Evolutionary conservation across 78 protist genomes (phyloP), one percentile per base, ranked within the genome.

Genomic region (Guillardia theta): DNA sequence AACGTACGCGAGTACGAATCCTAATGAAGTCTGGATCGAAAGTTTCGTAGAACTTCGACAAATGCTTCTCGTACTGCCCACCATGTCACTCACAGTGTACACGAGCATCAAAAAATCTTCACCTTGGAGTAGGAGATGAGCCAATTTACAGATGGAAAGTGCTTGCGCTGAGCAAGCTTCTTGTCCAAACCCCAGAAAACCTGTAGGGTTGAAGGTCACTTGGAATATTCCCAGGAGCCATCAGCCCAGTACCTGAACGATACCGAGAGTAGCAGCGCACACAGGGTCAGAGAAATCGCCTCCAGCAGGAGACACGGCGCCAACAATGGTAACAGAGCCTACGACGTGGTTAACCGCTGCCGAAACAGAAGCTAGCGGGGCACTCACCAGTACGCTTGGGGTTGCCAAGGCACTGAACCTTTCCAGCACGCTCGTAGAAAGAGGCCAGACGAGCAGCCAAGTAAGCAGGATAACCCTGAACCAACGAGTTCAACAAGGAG

Each of bases 251-350:
- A 78, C 90, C 96, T 99, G 99, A 36, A 99, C 99, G 53, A 99
- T 99, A 93, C 96, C 97, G 33, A 99, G 97, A 9, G 99, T 99
- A 92, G 99, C 97, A 5, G 99, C 47, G 45, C 99, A 98, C 15
- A 99, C 99, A 41, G 99, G 99, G 92, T 99, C 99, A 0, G 99
- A 95, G 95, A 99, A 99, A 95, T 99, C 99, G 93, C 99, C 99
- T 12, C 99, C 99, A 36, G 99, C 99, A 5, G 99, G 99, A 9
- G 99, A 98, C 58, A 99, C 99, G 92, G 99, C 99, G 9, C 99
- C 99, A 64, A 99, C 99, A 50, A 99, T 98, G 5, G 99, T 96
- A 83, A 99, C 99, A 22, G 99, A 96, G 88, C 99, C 99, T 37
- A 76, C 83, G 46, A 99, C 98, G 83, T 58, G 33, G 41, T n/a